Evolutionary conservation across 257 asterid species (phyloP).

Genomic region (Nicotiana attenuata): DNA sequence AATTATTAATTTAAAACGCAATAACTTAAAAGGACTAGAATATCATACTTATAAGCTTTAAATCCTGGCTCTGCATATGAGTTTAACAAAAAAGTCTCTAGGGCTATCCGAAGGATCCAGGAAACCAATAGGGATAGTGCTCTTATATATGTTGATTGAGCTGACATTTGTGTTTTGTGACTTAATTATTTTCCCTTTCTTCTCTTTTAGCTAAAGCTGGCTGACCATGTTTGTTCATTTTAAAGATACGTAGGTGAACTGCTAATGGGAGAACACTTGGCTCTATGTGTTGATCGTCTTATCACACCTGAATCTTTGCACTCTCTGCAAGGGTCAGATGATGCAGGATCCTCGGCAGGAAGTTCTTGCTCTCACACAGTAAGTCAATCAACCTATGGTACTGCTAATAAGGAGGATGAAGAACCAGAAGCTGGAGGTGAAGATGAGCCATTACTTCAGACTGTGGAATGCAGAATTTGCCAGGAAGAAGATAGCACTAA

Average conservation of each 20-base stretch:
- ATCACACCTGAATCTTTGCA: constrained; percentile 22
- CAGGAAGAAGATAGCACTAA: constrained; percentile 39
- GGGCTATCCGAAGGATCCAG: not conserved
- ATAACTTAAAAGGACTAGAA: too few relatives aligned
- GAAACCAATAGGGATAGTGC: not conserved
- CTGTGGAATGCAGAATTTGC: constrained; percentile 48
- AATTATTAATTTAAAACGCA: too few relatives aligned
- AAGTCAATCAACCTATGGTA: constrained; percentile 18
- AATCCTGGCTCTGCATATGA: too few relatives aligned
- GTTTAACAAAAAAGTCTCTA: not conserved
- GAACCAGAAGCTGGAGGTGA: constrained; percentile 31
- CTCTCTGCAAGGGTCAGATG: constrained; percentile 22
- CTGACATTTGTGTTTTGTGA: not conserved
- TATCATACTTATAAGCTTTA: too few relatives aligned
- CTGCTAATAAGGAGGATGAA: constrained; percentile 21
- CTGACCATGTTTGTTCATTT: constrained; percentile 2
- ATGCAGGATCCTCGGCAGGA: constrained; percentile 13
- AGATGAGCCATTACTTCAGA: constrained; percentile 33
- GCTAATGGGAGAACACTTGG: constrained; percentile 39
- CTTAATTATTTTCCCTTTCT: not conserved
- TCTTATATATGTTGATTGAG: not conserved
- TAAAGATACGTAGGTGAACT: not conserved
- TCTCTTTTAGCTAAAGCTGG: not conserved
- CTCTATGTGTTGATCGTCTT: constrained; percentile 30
- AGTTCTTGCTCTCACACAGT: constrained; percentile 19